Evolutionary conservation across 192 early-diverging fungal genomes (phyloP).

Genomic region (Globomyces pollinis-pini): DNA sequence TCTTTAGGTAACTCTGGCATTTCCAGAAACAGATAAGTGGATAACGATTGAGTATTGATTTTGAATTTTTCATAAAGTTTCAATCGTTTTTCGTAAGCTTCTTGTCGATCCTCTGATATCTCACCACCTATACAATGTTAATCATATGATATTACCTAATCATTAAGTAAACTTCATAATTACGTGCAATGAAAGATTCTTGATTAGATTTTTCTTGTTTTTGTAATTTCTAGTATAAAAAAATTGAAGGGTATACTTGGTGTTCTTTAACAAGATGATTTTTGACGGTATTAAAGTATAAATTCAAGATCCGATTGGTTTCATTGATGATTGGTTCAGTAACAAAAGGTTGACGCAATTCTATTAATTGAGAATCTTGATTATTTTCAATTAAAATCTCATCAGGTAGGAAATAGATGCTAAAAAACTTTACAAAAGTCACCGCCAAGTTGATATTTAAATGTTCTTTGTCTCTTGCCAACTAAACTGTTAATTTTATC

Average conservation of each 20-base stretch:
- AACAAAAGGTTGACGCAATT: neutral
- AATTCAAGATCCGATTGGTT: constrained; percentile 29
- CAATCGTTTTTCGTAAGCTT: constrained; percentile 59
- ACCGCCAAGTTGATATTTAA: constrained; percentile 38
- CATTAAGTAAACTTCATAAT: no score
- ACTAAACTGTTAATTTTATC: no score
- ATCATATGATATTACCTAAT: no score
- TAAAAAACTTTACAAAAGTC: constrained; percentile 34
- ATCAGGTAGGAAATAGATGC: constrained; percentile 11
- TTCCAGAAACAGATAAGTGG: constrained; percentile 63
- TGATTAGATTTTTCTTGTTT: constrained; percentile 69
- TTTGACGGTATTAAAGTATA: constrained; percentile 56
- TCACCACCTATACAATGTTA: no score
- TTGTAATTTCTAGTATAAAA: constrained; percentile 53
- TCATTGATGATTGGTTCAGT: constrained; percentile 24
- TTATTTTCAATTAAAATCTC: constrained; percentile 9
- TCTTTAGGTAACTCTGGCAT: constrained; percentile 76
- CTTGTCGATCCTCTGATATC: constrained; percentile 69
- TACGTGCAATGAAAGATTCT: constrained; percentile 69
- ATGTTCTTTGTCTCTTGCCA: constrained; percentile 31
- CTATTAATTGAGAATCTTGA: neutral
- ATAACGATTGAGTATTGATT: constrained; percentile 47
- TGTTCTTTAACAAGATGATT: constrained; percentile 60
- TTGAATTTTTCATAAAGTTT: constrained; percentile 66
- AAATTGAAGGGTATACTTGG: no score